These are phyloP conservation scores for Populus pruinosa DNA, from an alignment of 345 rosid species.

Conservation along the genomic window DNA sequence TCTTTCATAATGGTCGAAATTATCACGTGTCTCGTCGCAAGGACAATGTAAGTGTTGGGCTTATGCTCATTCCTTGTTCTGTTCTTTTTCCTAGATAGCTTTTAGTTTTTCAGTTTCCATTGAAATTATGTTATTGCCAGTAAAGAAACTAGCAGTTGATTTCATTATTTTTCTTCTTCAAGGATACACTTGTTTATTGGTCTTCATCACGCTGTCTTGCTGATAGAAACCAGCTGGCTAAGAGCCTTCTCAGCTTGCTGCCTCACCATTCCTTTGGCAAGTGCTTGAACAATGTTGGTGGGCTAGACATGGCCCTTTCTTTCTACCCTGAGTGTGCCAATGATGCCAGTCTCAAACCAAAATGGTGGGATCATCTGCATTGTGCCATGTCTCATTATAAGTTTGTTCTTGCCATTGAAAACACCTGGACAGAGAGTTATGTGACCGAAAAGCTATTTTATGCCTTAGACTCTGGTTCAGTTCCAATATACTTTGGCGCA, in stretches of 20 bases:
- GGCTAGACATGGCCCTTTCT: slow-evolving; percentile 62
- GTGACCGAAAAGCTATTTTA: slow-evolving; percentile 94
- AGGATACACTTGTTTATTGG: slow-evolving; percentile 85
- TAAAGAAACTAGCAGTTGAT: neutral
- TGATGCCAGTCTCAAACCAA: slow-evolving; percentile 40
- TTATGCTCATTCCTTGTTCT: neutral
- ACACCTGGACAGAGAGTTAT: slow-evolving; percentile 76
- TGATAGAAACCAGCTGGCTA: slow-evolving; percentile 65
- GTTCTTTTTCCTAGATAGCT: neutral
- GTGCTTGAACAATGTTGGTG: slow-evolving; percentile 88
- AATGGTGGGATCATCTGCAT: slow-evolving; percentile 92
- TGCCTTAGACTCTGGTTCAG: slow-evolving; percentile 79
- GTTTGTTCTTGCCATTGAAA: slow-evolving; percentile 87
- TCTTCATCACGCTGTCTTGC: slow-evolving; percentile 89
- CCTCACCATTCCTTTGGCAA: slow-evolving; percentile 90
- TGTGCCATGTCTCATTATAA: slow-evolving; percentile 97
- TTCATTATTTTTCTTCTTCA: neutral
- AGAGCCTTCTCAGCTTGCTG: slow-evolving; percentile 55
- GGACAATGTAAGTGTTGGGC: slow-evolving; percentile 52
- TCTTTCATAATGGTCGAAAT: slow-evolving; percentile 84
- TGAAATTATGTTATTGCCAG: neutral
- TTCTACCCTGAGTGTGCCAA: slow-evolving; percentile 67
- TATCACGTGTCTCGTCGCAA: slow-evolving; percentile 61
- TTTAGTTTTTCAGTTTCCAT: neutral
- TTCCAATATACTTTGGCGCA: slow-evolving; percentile 91